phyloP scores from a whole-genome alignment of 192 early-diverging fungal genomes.

The Umbelopsis ramanniana region DNA sequence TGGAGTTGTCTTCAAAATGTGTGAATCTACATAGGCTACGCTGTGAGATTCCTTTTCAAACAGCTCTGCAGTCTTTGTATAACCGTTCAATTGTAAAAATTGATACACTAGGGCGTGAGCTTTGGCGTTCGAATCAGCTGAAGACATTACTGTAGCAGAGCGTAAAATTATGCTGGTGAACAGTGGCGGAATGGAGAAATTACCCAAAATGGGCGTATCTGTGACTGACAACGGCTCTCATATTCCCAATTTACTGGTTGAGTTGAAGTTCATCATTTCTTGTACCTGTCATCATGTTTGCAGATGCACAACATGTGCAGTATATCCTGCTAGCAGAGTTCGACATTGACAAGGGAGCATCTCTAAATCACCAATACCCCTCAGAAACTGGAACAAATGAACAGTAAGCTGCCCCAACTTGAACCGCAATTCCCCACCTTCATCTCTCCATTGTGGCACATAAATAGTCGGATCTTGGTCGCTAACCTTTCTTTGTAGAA shows the following conservation, averaged over 20 bases:
- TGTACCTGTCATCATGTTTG: conserved; percentile 21
- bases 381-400: conserved; percentile 80
- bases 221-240: conserved; percentile 3
- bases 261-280: conserved; percentile 3
- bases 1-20: conserved; percentile 1
- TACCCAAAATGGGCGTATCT: background rate
- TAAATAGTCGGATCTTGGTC: no score
- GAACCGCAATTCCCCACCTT: background rate
- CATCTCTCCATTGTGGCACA: background rate
- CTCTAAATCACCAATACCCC: conserved; percentile 89
- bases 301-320: conserved; percentile 62
- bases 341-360: conserved; percentile 92
- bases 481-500: conserved; percentile 40
- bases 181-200: background rate
- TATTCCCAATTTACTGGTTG: background rate
- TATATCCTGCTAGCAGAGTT: conserved; percentile 94
- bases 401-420: conserved; percentile 54
- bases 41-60: conserved; percentile 18
- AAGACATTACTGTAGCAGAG: background rate
- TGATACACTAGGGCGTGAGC: conserved; percentile 20
- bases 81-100: conserved; percentile 17
- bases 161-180: background rate
- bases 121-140: background rate
- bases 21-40: background rate
- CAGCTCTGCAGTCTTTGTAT: background rate